Base-by-base conservation (phyloP, 2,329 filamentous ascomycete genomes). In the Didymella exigua region DNA sequence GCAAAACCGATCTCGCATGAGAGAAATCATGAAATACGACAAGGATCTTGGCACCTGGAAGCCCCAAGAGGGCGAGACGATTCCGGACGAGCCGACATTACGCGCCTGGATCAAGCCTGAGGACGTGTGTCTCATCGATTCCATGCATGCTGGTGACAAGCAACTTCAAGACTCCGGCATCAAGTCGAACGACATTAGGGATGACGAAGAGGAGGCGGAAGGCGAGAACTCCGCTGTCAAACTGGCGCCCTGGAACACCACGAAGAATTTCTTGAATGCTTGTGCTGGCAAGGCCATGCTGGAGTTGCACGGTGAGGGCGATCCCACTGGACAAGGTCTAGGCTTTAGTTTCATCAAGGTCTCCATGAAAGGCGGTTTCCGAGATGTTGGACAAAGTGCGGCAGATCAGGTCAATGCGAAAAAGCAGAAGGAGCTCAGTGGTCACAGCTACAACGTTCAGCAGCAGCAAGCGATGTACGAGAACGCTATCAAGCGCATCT, bases 291-390 rank as follows among this genome's bases (percentile, higher is more conserved):
- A 99, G 73, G 95, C 95, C 3, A 99, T 99, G 95, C 84, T 99
- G 40, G 89, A 93, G 65, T 83, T 99, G 11, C 93, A 97, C 66
- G 95, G 95, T 18, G 91, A 96, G 62, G 95, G 95, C 51, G 95
- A 99, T 71, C 95, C 95, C 3, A 96, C 93, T 0, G 92, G 92
- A 21, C 89, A 93, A 67, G 95, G 95, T 2, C 87, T 97, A 56
- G 95, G 91, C 2, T 96, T 98, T 79, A 97, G 91, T 72, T 97
- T 99, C 75, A 93, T 99, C 74, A 92, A 95, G 70, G 97, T 93
- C 0, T 96, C 91, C 1, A 99, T 99, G 95, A 99, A 99, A 76
- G 95, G 95, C 58, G 95, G 95, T 0, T 99, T 97, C 75, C 91
- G 93, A 70, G 89, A 92, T 18, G 85, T 96, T 23, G 92, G 91